A percentile compares a stretch with the other conserved stretches of the same genome.
Evolutionary conservation across 2,329 filamentous ascomycete species (phyloP).

Genomic region (Berkeleyomyces basicola): DNA sequence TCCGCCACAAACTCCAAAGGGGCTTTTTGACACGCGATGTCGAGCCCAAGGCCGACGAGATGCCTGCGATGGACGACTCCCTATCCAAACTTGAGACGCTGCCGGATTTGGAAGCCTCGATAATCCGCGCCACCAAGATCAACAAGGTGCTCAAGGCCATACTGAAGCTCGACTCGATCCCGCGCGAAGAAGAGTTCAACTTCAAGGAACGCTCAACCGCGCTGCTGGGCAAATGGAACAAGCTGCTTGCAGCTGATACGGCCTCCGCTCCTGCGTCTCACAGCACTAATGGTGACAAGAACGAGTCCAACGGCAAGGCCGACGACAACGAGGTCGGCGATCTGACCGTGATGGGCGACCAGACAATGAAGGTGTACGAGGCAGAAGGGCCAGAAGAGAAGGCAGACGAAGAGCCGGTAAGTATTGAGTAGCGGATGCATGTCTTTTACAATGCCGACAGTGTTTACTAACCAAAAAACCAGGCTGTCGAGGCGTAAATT

Average conservation of each 20-base stretch:
- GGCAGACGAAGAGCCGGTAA: conserved; percentile 20
- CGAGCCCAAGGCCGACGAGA: conserved; percentile 72
- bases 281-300: conserved; percentile 34
- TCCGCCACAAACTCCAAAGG: conserved; percentile 88
- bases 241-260: conserved; percentile 50
- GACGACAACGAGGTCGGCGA: conserved; percentile 25
- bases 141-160: conserved; percentile 97
- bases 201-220: conserved; percentile 73
- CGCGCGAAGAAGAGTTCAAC: conserved; percentile 71
- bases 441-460: neutral
- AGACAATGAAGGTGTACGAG: conserved; percentile 25
- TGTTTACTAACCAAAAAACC: neutral
- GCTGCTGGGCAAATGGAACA: conserved; percentile 80
- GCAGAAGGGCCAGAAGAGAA: conserved; percentile 22
- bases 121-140: conserved; percentile 87
- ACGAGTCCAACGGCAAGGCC: conserved; percentile 20
- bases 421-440: neutral
- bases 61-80: conserved; percentile 61
- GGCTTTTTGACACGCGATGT: conserved; percentile 76
- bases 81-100: conserved; percentile 65
- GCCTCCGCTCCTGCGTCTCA: conserved; percentile 23
- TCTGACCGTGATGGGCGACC: conserved; percentile 21
- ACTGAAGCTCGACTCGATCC: conserved; percentile 71
- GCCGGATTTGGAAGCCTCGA: conserved; percentile 67
- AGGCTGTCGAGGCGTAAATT: conserved; percentile 1